Conservation (phyloP, 1,139 yeast genomes). For the Hansenula anomala region DNA sequence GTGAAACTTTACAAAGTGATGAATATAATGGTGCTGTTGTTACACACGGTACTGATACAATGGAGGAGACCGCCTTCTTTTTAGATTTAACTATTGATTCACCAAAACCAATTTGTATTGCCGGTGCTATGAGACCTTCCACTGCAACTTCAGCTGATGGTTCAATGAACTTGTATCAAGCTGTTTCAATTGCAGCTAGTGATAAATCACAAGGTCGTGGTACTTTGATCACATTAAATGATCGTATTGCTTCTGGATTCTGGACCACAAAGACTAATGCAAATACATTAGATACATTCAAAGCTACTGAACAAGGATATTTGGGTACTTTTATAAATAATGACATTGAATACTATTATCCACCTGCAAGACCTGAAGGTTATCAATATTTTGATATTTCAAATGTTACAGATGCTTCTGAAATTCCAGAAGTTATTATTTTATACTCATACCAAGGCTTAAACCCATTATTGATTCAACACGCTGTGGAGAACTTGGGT, state of each 20-base stretch:
- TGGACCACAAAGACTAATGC: constrained; percentile 54
- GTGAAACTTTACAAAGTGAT: constrained; percentile 18
- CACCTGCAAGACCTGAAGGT: constrained; percentile 19
- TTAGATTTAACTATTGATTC: constrained; percentile 44
- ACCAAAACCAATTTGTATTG: constrained; percentile 46
- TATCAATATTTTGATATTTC: constrained; percentile 19
- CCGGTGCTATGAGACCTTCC: constrained; percentile 59
- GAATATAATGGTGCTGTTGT: constrained; percentile 39
- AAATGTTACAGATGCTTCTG: constrained; percentile 14
- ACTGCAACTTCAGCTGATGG: constrained; percentile 58
- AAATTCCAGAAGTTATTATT: constrained; percentile 40
- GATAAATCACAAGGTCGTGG: constrained; percentile 42
- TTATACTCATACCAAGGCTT: constrained; percentile 52
- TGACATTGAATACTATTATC: constrained; percentile 35
- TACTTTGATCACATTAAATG: constrained; percentile 48
- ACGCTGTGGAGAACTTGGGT: constrained; percentile 31
- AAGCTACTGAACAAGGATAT: constrained; percentile 51
- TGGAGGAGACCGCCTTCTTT: constrained; percentile 58
- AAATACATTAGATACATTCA: constrained; percentile 52
- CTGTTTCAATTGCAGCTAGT: constrained; percentile 45
- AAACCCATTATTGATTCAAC: constrained; percentile 34
- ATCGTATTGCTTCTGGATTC: constrained; percentile 50
- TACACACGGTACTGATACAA: constrained; percentile 58
- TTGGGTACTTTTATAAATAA: constrained; percentile 52
- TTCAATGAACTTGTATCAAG: constrained; percentile 56